Evolutionary conservation across 2,329 filamentous ascomycete genomes (phyloP), one percentile per base, ranked within the genome.

Genomic region (Coniochaeta prunicola): DNA sequence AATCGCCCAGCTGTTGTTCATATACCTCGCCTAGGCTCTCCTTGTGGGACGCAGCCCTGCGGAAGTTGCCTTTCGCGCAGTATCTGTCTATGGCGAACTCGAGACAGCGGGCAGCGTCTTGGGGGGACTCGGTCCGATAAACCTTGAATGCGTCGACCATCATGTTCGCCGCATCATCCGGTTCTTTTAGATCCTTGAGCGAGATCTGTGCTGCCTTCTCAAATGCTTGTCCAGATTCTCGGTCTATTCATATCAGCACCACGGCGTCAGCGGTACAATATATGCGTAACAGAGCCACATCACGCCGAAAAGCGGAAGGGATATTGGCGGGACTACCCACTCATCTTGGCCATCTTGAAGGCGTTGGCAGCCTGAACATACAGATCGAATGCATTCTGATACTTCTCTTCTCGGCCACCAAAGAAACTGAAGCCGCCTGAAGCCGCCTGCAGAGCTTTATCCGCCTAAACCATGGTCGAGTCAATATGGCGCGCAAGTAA

Each of bases 61-160:
- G 84, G 76, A 96, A 92, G 74, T 96, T 96, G 62, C 92, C 92
- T 75, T 92, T 92, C 65, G 84, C 77, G 66, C 91, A 93, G 75
- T 96, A 97, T 72, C 94, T 90, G 59, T 86, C 80, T 70, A 97
- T 91, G 42, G 92, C 89, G 64, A 86, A 77, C 64, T 91, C 85
- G 59, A 97, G 78, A 69, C 90, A 92, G 62, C 90, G 81, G 48
- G 89, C 90, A 17, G 92, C 93, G 68, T 93, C 88, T 70, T 91
- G 81, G 21, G 92, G 92, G 67, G 90, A 86, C 57, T 89, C 86
- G 75, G 92, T 96, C 68, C 88, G 84, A 77, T 97, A 97, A 61
- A 91, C 89, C 79, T 97, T 97, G 83, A 92, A 97, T 57, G 94
- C 94, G 73, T 97, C 92, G 68, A 88, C 85, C 61, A 92, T 79